Evolutionary conservation across 257 asterid genomes (phyloP), one percentile per base, ranked within the genome.

Genomic region (Misopates orontium): DNA sequence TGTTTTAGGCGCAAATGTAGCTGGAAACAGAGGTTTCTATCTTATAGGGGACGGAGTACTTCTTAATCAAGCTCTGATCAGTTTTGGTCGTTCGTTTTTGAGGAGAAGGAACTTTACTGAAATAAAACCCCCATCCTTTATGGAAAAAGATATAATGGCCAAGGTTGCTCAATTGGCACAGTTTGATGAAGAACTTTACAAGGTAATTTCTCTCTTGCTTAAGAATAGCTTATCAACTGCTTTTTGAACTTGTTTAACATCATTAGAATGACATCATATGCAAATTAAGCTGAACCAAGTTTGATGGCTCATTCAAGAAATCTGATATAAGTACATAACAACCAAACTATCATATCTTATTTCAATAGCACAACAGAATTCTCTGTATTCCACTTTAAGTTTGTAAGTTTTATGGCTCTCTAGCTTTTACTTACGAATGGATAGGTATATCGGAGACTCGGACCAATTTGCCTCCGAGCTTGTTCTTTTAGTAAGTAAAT

Each of bases 131-230:
- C 99, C 97, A 11, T 87, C 83, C 78, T 90, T 93, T 80, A 90
- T 93, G 95, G 82, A 87, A 75, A 88, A 90, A 80, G 96, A 84
- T 56, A 82, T 87, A 31, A 90, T 93, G 99, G 95, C 83, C 22
- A 93, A 86, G 71, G 87, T 97, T 79, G 97, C 99, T 62, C 99
- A 93, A 69, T 67, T 93, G 75, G 84, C 95, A 22, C 99, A 93
- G 61, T 93, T 93, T 65, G 97, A 93, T 56, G 99, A 93, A 67
- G 99, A 93, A 65, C 99, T 90, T 72, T 93, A 93, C 80, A 87
- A 87, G 97, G 99, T 87, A 72, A 77, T 31, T 17, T 28, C 59
- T 14, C 32, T 52, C 52, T 42, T 10, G 21, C 50, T n/a, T 47
- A 56, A 63, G 57, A 36, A 65, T 62, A 31, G 58, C 41, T 22